Evolutionary conservation across 257 asterid species (phyloP).

Genomic region (Primulina tabacum): DNA sequence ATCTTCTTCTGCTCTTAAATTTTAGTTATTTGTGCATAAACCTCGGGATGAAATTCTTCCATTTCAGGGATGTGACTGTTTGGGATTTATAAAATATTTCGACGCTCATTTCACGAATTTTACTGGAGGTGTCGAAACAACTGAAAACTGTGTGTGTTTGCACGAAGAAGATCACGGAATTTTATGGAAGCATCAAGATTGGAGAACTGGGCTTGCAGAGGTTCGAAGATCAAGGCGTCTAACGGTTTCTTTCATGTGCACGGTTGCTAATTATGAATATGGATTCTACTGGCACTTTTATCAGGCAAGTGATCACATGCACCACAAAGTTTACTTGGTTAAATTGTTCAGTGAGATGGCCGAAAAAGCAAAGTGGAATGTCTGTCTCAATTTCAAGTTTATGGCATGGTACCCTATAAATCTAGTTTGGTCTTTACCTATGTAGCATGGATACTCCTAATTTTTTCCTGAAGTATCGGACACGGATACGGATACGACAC

Average conservation of each 20-base stretch:
- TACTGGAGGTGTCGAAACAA: slow-evolving; percentile 95
- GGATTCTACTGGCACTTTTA: slow-evolving; percentile 98
- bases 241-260: slow-evolving; percentile 87
- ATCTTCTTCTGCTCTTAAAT: slow-evolving; percentile 5
- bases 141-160: slow-evolving; percentile 91
- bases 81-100: slow-evolving; percentile 79
- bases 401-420: neutral
- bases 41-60: slow-evolving; percentile 14
- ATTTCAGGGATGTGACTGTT: slow-evolving; percentile 91
- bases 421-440: too few species aligned
- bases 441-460: too few species aligned
- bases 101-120: slow-evolving; percentile 91
- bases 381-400: neutral
- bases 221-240: slow-evolving; percentile 96
- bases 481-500: too few species aligned
- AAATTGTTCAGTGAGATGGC: too few species aligned
- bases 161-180: slow-evolving; percentile 97
- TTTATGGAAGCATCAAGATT: slow-evolving; percentile 98
- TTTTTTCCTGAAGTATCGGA: too few species aligned
- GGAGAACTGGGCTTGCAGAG: slow-evolving; percentile 96
- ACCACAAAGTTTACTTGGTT: too few species aligned
- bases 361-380: too few species aligned
- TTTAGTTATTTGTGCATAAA: slow-evolving; percentile 24
- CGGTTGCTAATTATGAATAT: slow-evolving; percentile 96
- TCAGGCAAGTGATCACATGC: slow-evolving; percentile 56